Percentiles rank a stretch among this genome's conserved stretches.
phyloP scores from a whole-genome alignment of 805 yeast genomes.

The Starmera caribaea region DNA sequence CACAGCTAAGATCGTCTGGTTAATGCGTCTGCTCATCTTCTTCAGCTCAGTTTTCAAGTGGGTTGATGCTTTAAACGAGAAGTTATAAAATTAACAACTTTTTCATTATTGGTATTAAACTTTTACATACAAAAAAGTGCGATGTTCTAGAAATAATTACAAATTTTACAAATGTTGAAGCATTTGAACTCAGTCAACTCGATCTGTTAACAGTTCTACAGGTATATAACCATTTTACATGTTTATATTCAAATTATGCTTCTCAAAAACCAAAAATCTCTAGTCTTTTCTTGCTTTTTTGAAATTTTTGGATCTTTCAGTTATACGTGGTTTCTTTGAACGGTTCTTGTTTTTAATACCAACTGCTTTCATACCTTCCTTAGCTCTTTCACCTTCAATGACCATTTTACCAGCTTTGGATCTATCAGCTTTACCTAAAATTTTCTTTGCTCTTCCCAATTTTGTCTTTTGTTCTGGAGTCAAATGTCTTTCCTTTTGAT shows the following conservation, averaged over 20 bases:
- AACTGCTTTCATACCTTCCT: constrained; percentile 49
- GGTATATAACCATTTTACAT: too few species aligned
- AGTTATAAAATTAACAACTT: too few species aligned
- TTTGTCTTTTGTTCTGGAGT: constrained; percentile 64
- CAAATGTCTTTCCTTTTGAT: constrained; percentile 25
- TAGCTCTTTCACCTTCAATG: constrained; percentile 71
- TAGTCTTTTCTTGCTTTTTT: constrained; percentile 19
- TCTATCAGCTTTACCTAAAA: constrained; percentile 74
- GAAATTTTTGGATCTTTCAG: constrained; percentile 33
- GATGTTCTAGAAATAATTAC: too few species aligned
- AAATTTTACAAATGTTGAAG: background rate
- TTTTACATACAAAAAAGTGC: too few species aligned
- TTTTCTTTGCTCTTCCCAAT: constrained; percentile 68
- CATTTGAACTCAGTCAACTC: background rate
- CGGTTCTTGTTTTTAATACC: constrained; percentile 49
- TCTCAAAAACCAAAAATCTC: background rate
- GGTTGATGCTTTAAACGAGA: too few species aligned
- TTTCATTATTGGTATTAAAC: too few species aligned
- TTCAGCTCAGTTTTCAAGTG: too few species aligned
- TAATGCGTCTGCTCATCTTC: too few species aligned
- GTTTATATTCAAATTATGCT: too few species aligned
- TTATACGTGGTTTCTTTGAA: constrained; percentile 37
- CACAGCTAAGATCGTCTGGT: too few species aligned
- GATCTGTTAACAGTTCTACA: background rate
- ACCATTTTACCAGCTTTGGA: constrained; percentile 50